Evolutionary conservation across 805 yeast genomes (phyloP).

Genomic region (Priceomyces melissophilus): DNA sequence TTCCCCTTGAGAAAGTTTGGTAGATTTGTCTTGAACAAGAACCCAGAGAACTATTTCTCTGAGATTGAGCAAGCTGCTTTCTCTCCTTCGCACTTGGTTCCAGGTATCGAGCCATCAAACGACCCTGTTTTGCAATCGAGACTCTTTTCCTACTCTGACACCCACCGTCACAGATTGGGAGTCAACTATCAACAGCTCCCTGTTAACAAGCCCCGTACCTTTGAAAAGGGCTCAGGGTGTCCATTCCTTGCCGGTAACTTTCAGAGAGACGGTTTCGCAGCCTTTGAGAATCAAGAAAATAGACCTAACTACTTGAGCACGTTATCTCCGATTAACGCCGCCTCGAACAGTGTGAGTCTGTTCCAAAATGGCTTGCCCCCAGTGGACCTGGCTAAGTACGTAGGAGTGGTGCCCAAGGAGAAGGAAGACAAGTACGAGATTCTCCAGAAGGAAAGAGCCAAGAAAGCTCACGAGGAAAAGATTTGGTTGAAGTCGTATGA

Average conservation of each 20-base stretch:
- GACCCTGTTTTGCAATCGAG: conserved; percentile 84
- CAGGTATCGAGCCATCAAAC: conserved; percentile 77
- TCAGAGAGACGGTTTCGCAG: conserved; percentile 20
- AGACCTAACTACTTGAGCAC: conserved; percentile 53
- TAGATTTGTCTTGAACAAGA: conserved; percentile 49
- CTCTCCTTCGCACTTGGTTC: conserved; percentile 81
- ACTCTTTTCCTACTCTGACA: conserved; percentile 79
- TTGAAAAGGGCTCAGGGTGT: conserved; percentile 19
- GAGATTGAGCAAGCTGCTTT: conserved; percentile 81
- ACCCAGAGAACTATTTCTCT: conserved; percentile 48
- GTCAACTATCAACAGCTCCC: conserved; percentile 67
- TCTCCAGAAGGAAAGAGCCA: conserved; percentile 25
- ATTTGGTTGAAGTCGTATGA: conserved; percentile 34
- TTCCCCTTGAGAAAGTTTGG: conserved; percentile 58
- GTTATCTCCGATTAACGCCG: conserved; percentile 27
- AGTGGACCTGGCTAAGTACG: conserved; percentile 20
- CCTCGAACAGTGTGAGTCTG: conserved; percentile 15
- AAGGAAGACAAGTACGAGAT: conserved; percentile 20
- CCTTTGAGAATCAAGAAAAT: conserved; percentile 34
- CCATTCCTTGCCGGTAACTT: conserved; percentile 25
- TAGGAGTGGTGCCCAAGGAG: conserved; percentile 30
- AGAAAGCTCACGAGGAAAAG: conserved; percentile 33
- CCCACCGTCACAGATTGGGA: conserved; percentile 80
- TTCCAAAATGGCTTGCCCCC: conserved; percentile 18
- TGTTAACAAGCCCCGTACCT: conserved; percentile 44